These are phyloP conservation scores for Synchytrium microbalum DNA, from an alignment of 371 early-diverging fungal species.

Conservation along the genomic window DNA sequence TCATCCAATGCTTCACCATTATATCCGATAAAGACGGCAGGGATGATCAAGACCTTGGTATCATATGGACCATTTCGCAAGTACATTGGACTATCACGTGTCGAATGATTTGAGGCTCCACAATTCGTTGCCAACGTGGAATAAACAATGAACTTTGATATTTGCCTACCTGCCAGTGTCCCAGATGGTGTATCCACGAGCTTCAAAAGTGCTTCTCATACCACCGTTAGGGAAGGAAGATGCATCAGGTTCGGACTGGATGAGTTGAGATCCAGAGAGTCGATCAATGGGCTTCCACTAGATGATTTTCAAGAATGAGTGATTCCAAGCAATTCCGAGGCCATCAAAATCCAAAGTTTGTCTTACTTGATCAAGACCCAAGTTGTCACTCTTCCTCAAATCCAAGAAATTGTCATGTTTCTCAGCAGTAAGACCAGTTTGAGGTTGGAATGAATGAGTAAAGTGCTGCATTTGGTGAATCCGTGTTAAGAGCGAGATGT, in stretches of 20 bases:
- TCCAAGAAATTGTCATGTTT: conserved; percentile 97
- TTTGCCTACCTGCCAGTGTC: conserved; percentile 59
- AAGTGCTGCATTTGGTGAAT: conserved; percentile 62
- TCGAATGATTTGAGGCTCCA: neutral
- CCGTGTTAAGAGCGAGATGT: neutral
- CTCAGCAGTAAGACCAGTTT: conserved; percentile 95
- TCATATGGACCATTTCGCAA: conserved; percentile 86
- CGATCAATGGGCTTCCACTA: conserved; percentile 64
- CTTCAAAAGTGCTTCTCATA: conserved; percentile 96
- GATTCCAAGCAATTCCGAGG: neutral
- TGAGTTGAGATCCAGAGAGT: conserved; percentile 90
- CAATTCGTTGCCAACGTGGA: neutral
- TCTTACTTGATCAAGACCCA: conserved; percentile 69
- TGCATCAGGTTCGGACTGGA: conserved; percentile 98
- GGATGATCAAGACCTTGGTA: conserved; percentile 86
- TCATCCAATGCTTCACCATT: conserved; percentile 98
- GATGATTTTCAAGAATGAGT: too few species aligned
- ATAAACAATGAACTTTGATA: neutral
- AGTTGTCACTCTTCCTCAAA: conserved; percentile 57
- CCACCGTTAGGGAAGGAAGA: conserved; percentile 99
- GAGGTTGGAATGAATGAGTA: conserved; percentile 99
- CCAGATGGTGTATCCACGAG: conserved; percentile 98
- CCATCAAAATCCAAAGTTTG: conserved; percentile 5
- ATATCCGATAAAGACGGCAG: conserved; percentile 96
- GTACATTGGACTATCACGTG: conserved; percentile 77